These are phyloP conservation scores for Arthroderma sp. DNA, from an alignment of 2,329 filamentous ascomycete species.

Conservation along the genomic window DNA sequence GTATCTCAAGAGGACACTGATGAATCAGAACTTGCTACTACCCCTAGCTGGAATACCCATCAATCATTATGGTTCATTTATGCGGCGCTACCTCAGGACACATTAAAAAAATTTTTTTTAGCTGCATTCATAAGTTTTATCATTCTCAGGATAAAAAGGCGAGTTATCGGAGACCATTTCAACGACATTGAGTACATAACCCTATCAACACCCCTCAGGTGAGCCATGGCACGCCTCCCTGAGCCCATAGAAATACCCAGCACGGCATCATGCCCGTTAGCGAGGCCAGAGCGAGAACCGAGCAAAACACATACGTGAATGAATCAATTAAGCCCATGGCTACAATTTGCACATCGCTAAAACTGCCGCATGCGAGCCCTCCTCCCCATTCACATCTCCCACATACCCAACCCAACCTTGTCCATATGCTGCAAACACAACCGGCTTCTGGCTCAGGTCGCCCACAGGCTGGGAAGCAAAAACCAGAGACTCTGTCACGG, in stretches of 20 bases:
- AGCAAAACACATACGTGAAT: background rate
- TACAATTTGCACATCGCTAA: background rate
- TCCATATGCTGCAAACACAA: background rate
- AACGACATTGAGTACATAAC: too few species aligned
- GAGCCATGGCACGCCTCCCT: too few species aligned
- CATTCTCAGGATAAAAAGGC: too few species aligned
- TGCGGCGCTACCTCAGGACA: too few species aligned
- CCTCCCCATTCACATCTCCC: background rate
- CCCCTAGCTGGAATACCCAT: background rate
- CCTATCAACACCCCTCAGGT: too few species aligned
- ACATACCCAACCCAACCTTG: background rate
- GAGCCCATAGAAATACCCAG: too few species aligned
- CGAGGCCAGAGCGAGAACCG: background rate
- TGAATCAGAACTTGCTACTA: background rate
- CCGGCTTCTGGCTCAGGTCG: background rate
- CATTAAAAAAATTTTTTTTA: background rate
- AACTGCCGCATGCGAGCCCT: background rate
- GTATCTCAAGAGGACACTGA: background rate
- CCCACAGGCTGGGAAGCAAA: background rate
- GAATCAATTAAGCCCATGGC: too few species aligned
- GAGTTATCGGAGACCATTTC: too few species aligned
- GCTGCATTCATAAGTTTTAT: too few species aligned
- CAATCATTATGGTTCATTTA: too few species aligned
- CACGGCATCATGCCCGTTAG: too few species aligned
- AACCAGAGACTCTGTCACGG: background rate